Conservation (phyloP, 1,284 basidiomycete genomes). For the Ganoderma lingzhi region DNA sequence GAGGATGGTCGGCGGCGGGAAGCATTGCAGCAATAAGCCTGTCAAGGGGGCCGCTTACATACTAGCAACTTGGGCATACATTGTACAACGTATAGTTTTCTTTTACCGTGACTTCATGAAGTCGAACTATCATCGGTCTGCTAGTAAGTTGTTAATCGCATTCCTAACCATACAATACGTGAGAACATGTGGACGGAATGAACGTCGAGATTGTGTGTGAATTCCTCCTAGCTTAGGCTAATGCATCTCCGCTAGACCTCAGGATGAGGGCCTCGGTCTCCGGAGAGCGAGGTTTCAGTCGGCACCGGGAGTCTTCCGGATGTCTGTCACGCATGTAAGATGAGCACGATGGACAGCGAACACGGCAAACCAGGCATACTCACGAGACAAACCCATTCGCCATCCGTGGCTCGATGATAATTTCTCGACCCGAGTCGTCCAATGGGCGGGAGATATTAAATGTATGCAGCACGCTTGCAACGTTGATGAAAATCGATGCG, state of each 20-base stretch:
- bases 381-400: slow-evolving; percentile 12
- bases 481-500: slow-evolving; percentile 12
- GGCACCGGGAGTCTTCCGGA: neutral
- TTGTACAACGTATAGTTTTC: too few species aligned
- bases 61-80: neutral
- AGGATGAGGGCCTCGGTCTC: neutral
- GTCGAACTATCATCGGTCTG: too few species aligned
- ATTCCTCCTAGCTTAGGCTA: neutral
- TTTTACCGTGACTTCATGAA: too few species aligned
- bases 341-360: neutral
- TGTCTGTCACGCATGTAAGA: neutral
- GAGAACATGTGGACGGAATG: too few species aligned
- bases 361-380: neutral
- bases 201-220: neutral
- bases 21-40: neutral
- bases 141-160: too few species aligned
- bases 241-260: neutral
- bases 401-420: neutral
- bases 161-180: too few species aligned
- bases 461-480: slow-evolving; percentile 15
- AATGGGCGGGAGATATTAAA: slow-evolving; percentile 10
- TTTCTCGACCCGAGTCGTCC: neutral
- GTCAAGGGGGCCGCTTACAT: neutral
- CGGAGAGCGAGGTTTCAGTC: neutral
- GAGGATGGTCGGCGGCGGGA: neutral